Conservation (phyloP, 768 basidiomycete genomes). For the Leccinum truebloodii region DNA sequence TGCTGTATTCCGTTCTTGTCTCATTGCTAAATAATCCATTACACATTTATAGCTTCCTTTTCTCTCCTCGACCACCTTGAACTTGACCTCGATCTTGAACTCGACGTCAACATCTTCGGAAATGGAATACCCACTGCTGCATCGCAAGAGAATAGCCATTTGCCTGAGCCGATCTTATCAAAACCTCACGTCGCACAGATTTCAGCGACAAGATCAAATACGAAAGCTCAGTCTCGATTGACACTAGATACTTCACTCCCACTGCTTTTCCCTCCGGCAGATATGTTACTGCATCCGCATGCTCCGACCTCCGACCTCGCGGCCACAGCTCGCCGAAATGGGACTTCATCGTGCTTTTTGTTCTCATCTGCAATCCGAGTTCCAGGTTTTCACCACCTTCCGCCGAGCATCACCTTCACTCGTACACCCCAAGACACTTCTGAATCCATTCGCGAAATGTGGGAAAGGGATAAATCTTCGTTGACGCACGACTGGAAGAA, state of each 20-base stretch:
- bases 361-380: slow-evolving; percentile 38
- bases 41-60: slow-evolving; percentile 51
- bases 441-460: slow-evolving; percentile 56
- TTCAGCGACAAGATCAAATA: slow-evolving; percentile 2
- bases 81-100: slow-evolving; percentile 70
- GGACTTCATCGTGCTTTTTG: slow-evolving; percentile 24
- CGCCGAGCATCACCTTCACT: slow-evolving; percentile 17
- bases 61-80: slow-evolving; percentile 77
- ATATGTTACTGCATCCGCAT: slow-evolving; percentile 21
- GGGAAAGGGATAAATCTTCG: slow-evolving; percentile 69
- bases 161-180: slow-evolving; percentile 8
- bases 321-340: slow-evolving; percentile 6
- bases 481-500: slow-evolving; percentile 80
- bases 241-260: slow-evolving; percentile 55
- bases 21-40: not conserved
- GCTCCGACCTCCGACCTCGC: slow-evolving; percentile 15
- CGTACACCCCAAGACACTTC: slow-evolving; percentile 28
- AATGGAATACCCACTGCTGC: slow-evolving; percentile 17
- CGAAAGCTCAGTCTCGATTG: slow-evolving; percentile 21
- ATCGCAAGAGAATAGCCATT: not conserved
- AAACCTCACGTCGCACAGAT: not conserved
- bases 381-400: slow-evolving; percentile 51
- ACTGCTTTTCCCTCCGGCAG: slow-evolving; percentile 60
- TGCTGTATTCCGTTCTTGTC: not conserved
- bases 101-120: slow-evolving; percentile 55